Conservation (phyloP, 352 stramenopile genomes). For the Globisporangium sylvaticum region DNA sequence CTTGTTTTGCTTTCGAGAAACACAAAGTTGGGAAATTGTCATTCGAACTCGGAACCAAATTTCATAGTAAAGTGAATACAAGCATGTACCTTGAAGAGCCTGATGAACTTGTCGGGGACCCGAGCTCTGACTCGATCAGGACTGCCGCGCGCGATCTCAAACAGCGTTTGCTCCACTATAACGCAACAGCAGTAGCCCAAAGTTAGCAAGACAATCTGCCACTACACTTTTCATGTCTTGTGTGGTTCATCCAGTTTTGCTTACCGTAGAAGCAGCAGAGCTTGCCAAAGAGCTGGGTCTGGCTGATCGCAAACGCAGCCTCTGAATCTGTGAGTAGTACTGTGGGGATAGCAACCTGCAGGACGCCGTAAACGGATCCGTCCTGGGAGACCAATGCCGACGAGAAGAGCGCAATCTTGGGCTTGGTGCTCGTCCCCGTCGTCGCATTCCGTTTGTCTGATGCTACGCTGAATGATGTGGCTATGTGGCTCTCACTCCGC, state of each 20-base stretch:
- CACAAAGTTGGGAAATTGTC: background rate
- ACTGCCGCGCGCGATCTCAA: slow-evolving; percentile 56
- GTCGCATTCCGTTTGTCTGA: background rate
- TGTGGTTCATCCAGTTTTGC: background rate
- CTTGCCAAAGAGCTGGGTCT: slow-evolving; percentile 27
- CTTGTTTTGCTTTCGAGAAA: slow-evolving; percentile 41
- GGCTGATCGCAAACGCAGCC: background rate
- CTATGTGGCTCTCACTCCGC: background rate
- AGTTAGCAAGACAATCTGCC: background rate
- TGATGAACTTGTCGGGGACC: slow-evolving; percentile 42
- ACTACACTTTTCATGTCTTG: background rate
- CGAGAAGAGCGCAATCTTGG: slow-evolving; percentile 37
- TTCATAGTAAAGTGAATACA: no score
- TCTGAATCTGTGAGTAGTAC: slow-evolving; percentile 15
- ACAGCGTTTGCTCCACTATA: slow-evolving; percentile 59
- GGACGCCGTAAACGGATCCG: slow-evolving; percentile 41
- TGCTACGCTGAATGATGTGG: background rate
- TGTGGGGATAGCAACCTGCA: slow-evolving; percentile 43
- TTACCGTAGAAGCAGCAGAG: slow-evolving; percentile 46
- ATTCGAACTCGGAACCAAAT: background rate
- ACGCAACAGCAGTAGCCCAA: background rate
- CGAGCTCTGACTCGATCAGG: slow-evolving; percentile 43
- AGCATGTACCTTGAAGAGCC: slow-evolving; percentile 67
- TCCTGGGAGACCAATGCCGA: slow-evolving; percentile 37
- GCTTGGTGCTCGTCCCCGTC: slow-evolving; percentile 9